phyloP scores from a whole-genome alignment of 1,284 basidiomycete genomes.

The Leccinum huronense region DNA sequence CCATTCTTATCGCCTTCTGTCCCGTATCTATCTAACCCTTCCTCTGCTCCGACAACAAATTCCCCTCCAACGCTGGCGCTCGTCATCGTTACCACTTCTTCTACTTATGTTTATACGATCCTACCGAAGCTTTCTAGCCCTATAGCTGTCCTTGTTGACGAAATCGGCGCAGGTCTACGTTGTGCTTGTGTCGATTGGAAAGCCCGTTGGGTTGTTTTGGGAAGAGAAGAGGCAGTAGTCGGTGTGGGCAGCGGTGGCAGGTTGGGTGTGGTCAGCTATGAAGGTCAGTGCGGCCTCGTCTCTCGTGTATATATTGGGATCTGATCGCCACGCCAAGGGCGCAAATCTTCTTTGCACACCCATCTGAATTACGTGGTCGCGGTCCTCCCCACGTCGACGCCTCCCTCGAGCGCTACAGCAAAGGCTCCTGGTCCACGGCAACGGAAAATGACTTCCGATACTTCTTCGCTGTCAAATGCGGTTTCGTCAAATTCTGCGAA shows the following conservation, averaged over 20 bases:
- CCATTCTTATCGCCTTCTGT: slow-evolving; percentile 13
- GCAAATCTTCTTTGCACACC: slow-evolving; percentile 68
- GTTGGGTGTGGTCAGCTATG: slow-evolving; percentile 86
- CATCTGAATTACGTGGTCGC: slow-evolving; percentile 85
- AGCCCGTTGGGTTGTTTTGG: slow-evolving; percentile 76
- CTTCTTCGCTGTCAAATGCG: slow-evolving; percentile 40
- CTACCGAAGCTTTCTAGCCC: slow-evolving; percentile 74
- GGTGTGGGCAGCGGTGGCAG: slow-evolving; percentile 82
- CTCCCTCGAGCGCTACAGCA: slow-evolving; percentile 45
- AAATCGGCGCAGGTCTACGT: slow-evolving; percentile 80
- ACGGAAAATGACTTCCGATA: slow-evolving; percentile 22
- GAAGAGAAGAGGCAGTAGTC: slow-evolving; percentile 91
- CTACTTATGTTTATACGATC: slow-evolving; percentile 75
- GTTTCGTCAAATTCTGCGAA: slow-evolving; percentile 38
- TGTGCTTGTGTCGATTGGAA: slow-evolving; percentile 82
- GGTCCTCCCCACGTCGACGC: slow-evolving; percentile 59
- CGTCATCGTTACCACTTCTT: slow-evolving; percentile 86
- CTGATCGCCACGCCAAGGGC: too few relatives aligned
- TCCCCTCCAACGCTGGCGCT: slow-evolving; percentile 54
- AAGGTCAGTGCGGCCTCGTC: slow-evolving; percentile 54
- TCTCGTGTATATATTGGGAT: background rate
- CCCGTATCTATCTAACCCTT: slow-evolving; percentile 7
- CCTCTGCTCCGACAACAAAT: slow-evolving; percentile 5
- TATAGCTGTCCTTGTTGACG: slow-evolving; percentile 72
- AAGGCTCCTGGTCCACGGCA: slow-evolving; percentile 20